Percentiles rank a stretch among this genome's conserved stretches.
phyloP scores from a whole-genome alignment of 1,284 basidiomycete species.

The Takashimella tepidaria region DNA sequence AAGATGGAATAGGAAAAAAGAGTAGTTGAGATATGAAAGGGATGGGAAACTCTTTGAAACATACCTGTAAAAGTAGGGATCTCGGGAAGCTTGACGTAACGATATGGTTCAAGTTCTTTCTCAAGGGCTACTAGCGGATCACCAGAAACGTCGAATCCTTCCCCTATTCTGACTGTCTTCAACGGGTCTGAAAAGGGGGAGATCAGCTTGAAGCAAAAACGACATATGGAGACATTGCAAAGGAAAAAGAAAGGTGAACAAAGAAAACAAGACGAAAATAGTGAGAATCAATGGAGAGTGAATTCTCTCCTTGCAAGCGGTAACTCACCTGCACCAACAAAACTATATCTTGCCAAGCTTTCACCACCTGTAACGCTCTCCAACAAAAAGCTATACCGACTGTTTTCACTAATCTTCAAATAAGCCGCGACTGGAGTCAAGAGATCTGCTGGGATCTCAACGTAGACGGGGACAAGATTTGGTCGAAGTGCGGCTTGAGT shows the following conservation, averaged over 20 bases:
- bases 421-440: constrained; percentile 97
- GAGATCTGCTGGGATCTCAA: constrained; percentile 90
- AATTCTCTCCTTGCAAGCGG: too few species aligned
- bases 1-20: not conserved
- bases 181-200: constrained; percentile 76
- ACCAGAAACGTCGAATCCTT: constrained; percentile 71
- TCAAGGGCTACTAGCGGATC: constrained; percentile 85
- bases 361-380: constrained; percentile 90
- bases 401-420: constrained; percentile 84
- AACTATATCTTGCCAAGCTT: constrained; percentile 87
- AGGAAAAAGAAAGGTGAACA: too few species aligned
- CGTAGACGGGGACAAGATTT: constrained; percentile 69
- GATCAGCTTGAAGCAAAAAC: too few species aligned
- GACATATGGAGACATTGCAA: not conserved
- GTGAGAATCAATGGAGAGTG: too few species aligned
- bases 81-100: constrained; percentile 86
- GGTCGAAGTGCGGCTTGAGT: constrained; percentile 10
- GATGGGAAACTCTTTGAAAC: constrained; percentile 10
- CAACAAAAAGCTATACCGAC: constrained; percentile 85
- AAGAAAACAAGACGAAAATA: too few species aligned
- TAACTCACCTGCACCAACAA: constrained; percentile 95
- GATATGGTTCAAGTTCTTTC: constrained; percentile 77
- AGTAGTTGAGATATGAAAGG: not conserved
- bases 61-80: constrained; percentile 80
- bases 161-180: constrained; percentile 85